Percentiles rank a stretch among this genome's conserved stretches.
Conservation (phyloP, 2,329 filamentous ascomycete species). For the Graphium sp. region DNA sequence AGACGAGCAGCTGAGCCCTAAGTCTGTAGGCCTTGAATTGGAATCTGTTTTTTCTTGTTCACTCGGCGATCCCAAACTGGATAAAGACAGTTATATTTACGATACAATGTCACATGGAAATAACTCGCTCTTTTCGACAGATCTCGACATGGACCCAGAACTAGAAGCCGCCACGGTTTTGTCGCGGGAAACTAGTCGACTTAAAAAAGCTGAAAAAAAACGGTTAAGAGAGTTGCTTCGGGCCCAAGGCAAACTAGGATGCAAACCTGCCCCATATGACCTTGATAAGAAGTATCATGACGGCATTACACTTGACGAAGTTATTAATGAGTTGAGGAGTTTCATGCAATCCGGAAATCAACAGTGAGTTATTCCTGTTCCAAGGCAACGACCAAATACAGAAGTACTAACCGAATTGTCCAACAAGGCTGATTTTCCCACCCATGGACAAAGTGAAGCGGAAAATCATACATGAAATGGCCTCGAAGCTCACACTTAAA, state of each 20-base stretch:
- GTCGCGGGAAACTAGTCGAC: constrained; percentile 50
- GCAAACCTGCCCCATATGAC: constrained; percentile 38
- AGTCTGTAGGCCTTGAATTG: no score
- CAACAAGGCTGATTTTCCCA: constrained; percentile 50
- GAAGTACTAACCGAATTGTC: constrained; percentile 4
- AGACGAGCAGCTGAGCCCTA: no score
- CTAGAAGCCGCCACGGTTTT: constrained; percentile 40
- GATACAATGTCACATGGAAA: no score
- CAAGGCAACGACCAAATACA: neutral
- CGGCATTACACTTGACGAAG: constrained; percentile 53
- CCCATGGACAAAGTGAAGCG: constrained; percentile 70
- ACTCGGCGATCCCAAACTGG: no score
- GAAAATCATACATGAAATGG: constrained; percentile 66
- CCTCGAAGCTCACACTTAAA: constrained; percentile 57
- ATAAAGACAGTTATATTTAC: no score
- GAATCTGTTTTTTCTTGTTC: no score
- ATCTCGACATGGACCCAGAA: constrained; percentile 43
- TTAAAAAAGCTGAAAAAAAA: constrained; percentile 56
- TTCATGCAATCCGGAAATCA: constrained; percentile 51
- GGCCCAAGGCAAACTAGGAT: constrained; percentile 47
- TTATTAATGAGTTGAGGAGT: constrained; percentile 53
- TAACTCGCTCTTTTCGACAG: no score
- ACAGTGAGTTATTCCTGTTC: constrained; percentile 29
- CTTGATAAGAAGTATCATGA: constrained; percentile 54
- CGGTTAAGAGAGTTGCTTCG: constrained; percentile 53